Evolutionary conservation across 495 filamentous ascomycete species (phyloP).

Genomic region (Podospora fimiseda): DNA sequence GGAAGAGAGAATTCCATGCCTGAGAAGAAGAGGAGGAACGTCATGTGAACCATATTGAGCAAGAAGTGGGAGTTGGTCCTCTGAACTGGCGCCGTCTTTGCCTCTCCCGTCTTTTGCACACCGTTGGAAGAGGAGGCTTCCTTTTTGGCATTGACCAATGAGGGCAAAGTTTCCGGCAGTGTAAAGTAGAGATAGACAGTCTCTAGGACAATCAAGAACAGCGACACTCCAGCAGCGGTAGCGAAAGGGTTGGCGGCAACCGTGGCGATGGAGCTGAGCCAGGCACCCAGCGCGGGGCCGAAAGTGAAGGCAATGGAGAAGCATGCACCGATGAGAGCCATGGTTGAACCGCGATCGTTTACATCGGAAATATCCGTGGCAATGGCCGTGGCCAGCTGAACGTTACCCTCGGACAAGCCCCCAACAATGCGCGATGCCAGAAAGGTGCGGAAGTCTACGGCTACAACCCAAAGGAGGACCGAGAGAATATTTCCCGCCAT

Average conservation of each 20-base stretch:
- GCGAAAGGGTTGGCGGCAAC: constrained; percentile 90
- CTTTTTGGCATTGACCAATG: constrained; percentile 24
- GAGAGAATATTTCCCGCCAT: constrained; percentile 94
- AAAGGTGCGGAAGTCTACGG: constrained; percentile 92
- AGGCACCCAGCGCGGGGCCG: constrained; percentile 85
- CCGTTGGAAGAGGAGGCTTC: constrained; percentile 6
- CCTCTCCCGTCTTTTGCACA: constrained; percentile 21
- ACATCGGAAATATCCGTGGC: constrained; percentile 92
- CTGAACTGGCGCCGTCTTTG: constrained; percentile 18
- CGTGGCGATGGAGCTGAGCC: constrained; percentile 62
- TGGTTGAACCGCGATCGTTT: constrained; percentile 73
- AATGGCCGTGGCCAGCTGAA: constrained; percentile 93
- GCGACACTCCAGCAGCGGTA: constrained; percentile 75
- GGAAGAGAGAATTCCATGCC: constrained; percentile 95
- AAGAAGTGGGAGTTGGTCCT: constrained; percentile 75
- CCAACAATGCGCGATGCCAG: constrained; percentile 86
- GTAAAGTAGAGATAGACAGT: constrained; percentile 80
- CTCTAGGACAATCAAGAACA: constrained; percentile 76
- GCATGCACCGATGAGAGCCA: constrained; percentile 92
- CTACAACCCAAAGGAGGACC: constrained; percentile 88
- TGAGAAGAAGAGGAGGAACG: constrained; percentile 93
- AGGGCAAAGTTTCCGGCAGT: constrained; percentile 83
- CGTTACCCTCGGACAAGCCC: constrained; percentile 91
- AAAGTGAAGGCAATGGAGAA: constrained; percentile 98
- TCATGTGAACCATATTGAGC: constrained; percentile 81